A percentile compares a stretch with the other conserved stretches of the same genome.
phyloP scores from a whole-genome alignment of 75 land plant species.

The Cryptomeria japonica region DNA sequence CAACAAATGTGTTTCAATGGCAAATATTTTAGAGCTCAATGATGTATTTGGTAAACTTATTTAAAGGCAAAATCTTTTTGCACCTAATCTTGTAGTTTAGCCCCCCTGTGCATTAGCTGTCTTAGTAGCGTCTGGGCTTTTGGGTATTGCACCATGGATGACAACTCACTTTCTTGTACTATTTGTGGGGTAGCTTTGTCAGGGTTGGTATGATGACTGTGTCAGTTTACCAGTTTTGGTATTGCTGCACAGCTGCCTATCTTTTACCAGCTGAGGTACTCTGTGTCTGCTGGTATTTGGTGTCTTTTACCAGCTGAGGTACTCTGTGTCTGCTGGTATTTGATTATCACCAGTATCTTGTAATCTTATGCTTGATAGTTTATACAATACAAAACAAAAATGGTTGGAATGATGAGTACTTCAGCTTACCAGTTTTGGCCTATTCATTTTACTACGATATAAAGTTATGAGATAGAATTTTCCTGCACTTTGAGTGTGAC shows the following conservation, averaged over 20 bases:
- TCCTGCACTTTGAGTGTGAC: no score
- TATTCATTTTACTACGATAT: no score
- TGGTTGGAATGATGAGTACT: neutral
- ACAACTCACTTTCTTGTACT: neutral
- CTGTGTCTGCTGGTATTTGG: no score
- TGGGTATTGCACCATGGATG: neutral
- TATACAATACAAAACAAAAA: no score
- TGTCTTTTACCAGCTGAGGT: no score
- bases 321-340: no score
- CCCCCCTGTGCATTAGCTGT: neutral
- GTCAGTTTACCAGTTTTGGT: neutral
- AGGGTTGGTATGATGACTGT: neutral
- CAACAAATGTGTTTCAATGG: neutral
- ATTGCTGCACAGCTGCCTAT: no score
- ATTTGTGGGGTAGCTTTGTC: neutral
- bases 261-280: no score
- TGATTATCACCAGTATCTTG: no score
- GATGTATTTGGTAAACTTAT: neutral
- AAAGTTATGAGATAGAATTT: no score
- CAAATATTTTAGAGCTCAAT: neutral
- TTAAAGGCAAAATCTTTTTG: neutral
- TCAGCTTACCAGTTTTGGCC: neutral
- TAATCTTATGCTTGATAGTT: no score
- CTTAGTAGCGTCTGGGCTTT: neutral
- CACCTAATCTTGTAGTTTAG: neutral